Percentiles rank a stretch among this genome's conserved stretches.
Evolutionary conservation across 139 green algal genomes (phyloP).

Genomic region (Gonium pectorale): DNA sequence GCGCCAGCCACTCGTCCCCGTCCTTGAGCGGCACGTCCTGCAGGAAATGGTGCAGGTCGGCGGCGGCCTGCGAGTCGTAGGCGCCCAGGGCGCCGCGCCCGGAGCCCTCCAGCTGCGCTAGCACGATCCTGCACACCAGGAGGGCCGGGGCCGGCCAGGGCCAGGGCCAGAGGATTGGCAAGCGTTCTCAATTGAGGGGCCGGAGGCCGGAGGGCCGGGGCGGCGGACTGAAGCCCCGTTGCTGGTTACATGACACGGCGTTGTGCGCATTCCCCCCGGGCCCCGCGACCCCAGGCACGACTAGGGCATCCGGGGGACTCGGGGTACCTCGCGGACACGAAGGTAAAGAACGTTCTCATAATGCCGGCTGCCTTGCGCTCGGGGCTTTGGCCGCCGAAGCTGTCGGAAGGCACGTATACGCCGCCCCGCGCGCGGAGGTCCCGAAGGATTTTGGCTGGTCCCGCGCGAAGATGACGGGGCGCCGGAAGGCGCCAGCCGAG

Average conservation of each 20-base stretch:
- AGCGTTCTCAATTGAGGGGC: too few relatives aligned
- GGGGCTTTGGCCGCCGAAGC: conserved; percentile 79
- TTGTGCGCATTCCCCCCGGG: too few relatives aligned
- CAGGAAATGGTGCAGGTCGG: conserved; percentile 48
- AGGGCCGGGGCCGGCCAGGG: too few relatives aligned
- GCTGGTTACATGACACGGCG: too few relatives aligned
- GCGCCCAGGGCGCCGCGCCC: conserved; percentile 68
- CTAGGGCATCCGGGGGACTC: too few relatives aligned
- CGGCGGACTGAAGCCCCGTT: too few relatives aligned
- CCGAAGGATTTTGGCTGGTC: too few relatives aligned
- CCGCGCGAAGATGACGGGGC: too few relatives aligned
- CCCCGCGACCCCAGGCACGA: too few relatives aligned
- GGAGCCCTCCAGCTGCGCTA: conserved; percentile 82
- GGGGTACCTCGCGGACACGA: conserved; percentile 76
- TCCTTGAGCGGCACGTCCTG: conserved; percentile 56
- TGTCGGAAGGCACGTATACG: conserved; percentile 50
- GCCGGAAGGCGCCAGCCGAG: too few relatives aligned
- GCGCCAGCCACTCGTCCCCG: conserved; percentile 62
- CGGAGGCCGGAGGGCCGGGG: too few relatives aligned
- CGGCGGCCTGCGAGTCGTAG: conserved; percentile 59
- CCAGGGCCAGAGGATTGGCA: too few relatives aligned
- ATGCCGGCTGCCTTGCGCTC: conserved; percentile 74
- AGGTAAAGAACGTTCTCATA: conserved; percentile 83
- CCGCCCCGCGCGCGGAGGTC: neutral
- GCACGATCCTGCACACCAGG: conserved; percentile 67